Evolutionary conservation across 441 rosid species (phyloP).

Genomic region (Lagerstroemia fauriei): DNA sequence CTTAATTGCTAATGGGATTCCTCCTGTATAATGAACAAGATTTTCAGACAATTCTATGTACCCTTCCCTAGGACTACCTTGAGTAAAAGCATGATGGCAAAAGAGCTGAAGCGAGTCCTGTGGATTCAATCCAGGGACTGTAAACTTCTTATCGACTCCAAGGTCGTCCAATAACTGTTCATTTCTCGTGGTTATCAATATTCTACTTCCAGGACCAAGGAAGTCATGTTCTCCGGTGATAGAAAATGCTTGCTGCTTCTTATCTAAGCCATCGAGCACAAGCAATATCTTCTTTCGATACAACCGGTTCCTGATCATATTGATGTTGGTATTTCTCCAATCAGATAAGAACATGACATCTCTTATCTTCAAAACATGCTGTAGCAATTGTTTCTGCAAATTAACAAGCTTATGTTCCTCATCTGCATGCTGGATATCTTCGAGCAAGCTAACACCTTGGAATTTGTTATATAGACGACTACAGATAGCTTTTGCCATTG

Average conservation of each 20-base stretch:
- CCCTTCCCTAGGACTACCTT: not conserved
- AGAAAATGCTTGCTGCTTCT: not conserved
- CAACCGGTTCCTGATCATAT: not conserved
- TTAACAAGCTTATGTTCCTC: not conserved
- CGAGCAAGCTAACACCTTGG: conserved; percentile 2
- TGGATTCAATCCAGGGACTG: not conserved
- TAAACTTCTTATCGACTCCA: not conserved
- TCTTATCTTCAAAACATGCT: not conserved
- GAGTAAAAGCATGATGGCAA: not conserved
- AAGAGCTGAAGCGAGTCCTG: not conserved
- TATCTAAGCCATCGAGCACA: conserved; percentile 13
- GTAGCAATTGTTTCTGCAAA: not conserved
- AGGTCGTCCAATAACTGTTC: not conserved
- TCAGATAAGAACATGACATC: not conserved
- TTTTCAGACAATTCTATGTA: not conserved
- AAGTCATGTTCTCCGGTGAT: not conserved
- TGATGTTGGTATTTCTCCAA: not conserved
- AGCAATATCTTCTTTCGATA: conserved; percentile 7
- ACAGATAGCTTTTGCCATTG: not conserved
- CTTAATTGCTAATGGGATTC: not conserved
- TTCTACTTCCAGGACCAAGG: not conserved
- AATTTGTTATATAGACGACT: not conserved
- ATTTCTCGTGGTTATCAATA: conserved; percentile 3
- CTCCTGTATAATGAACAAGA: not conserved
- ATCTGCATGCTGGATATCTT: not conserved